Base-by-base conservation (phyloP, 768 basidiomycete species). In the Boletellus sp. region DNA sequence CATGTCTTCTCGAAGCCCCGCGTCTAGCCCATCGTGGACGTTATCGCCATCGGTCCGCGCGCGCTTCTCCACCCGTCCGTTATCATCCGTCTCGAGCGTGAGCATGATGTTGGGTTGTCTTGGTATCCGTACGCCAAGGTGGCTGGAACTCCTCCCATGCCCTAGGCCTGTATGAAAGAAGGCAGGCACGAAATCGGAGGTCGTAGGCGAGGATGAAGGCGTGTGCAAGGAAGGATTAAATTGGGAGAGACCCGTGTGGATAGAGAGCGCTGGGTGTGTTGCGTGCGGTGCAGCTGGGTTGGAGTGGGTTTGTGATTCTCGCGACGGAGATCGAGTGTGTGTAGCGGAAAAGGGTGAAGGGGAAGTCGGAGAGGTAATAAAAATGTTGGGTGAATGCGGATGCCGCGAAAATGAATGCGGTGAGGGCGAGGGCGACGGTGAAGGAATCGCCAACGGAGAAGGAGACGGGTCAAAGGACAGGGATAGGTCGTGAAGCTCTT, bases 321-420 rank as follows among this genome's bases (percentile, higher is more conserved):
- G 59, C n/a, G 62, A 53, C 1, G 51, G 46, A 0, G 57, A 51
- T 20, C 62, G 56, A 17, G 62, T 46, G 45, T 66, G 60, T 13
- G 64, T 38, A 24, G 37, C 22, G 4, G 45, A 11, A 36, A 56
- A 52, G 1, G 67, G 63, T 5, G 70, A 70, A 19, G 78, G 62
- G 3, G 77, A 74, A 0, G 70, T 68, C 3, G 87, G 85, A 0
- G 84, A 83, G 3, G 85, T 90, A 56, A 90, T 74, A 61, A 77
- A 85, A 57, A 90, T 87, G 55, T 87, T 84, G 9, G 87, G 85
- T 46, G 74, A 79, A 36, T 68, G 50, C 11, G 42, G 65, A 7
- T 47, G 54, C 4, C 50, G 51, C 4, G 51, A 40, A 10, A 52
- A 42, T 28, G 44, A 26, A 41, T 62, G 50, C 0, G 65, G 66